Base-by-base conservation (phyloP, 2,329 filamentous ascomycete genomes). In the Achaetomium macrosporum region DNA sequence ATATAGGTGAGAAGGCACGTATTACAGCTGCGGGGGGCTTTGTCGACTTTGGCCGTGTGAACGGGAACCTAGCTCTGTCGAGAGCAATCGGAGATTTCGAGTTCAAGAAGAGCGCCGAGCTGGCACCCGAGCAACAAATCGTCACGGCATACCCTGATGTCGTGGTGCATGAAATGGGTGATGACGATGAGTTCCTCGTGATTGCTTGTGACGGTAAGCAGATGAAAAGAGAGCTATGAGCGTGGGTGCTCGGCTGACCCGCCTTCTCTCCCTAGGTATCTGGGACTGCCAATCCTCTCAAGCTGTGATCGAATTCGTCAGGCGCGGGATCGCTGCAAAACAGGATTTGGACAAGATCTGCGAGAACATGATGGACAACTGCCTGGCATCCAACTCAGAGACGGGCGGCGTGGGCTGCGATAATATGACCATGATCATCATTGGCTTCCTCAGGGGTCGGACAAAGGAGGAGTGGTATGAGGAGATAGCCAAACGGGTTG, bases 361-460 rank as follows among this genome's bases (percentile, higher is more conserved):
- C 71, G 93, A 99, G 74, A 99, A 99, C 76, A 96, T 99, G 90
- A 99, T 99, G 93, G 92, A 99, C 77, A 99, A 97, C 76, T 99
- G 93, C 69, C 79, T 99, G 60, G 91, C 93, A 39, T 95, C 91
- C 57, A 97, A 95, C 80, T 96, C 91, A 61, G 93, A 99, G 74
- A 96, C 92, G 31, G 93, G 93, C 51, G 93, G 93, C 59, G 92
- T 99, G 57, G 93, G 93, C 57, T 99, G 93, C 71, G 93, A 99
- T 76, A 99, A 99, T 78, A 99, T 99, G 93, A 99, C 93, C 62
- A 97, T 99, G 87, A 77, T 86, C 63, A 81, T 99, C 61, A 76
- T 99, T 66, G 93, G 87, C 61, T 83, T 99, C 68, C 81, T 99
- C 62, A 83, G 88, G 66, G 93, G 92, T 70, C 90, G 88, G 78